Conservation (phyloP, 2,329 filamentous ascomycete genomes). For the Eutypella sp. region DNA sequence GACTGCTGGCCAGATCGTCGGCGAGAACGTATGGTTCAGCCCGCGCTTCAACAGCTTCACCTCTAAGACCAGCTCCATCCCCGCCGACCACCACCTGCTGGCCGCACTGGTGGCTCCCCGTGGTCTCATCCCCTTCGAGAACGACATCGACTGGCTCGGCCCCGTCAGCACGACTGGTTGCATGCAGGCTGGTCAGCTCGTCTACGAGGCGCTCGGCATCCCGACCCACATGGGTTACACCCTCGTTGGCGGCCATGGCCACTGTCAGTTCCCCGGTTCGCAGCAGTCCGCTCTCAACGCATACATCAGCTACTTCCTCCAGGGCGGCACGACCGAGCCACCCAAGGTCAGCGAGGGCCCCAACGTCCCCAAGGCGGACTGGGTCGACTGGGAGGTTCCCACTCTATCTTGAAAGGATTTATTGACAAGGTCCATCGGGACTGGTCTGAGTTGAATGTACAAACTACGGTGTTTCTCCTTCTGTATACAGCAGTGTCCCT, state of each 20-base stretch:
- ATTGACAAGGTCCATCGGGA: not conserved
- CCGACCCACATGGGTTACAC: conserved; percentile 54
- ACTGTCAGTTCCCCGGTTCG: conserved; percentile 50
- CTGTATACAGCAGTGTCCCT: not conserved
- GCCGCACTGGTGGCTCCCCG: conserved; percentile 52
- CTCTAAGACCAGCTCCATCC: conserved; percentile 39
- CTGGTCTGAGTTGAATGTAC: conserved; percentile 2
- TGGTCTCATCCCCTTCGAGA: conserved; percentile 51
- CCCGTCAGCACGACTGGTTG: conserved; percentile 51
- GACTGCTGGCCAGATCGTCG: conserved; percentile 52
- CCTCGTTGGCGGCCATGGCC: conserved; percentile 47
- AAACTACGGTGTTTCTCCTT: not conserved
- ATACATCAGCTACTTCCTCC: conserved; percentile 52
- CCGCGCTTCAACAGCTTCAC: conserved; percentile 48
- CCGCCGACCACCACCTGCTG: conserved; percentile 55
- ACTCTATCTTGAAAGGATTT: conserved; percentile 23
- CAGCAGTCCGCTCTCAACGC: conserved; percentile 47
- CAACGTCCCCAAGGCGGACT: conserved; percentile 32
- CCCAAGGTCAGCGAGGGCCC: conserved; percentile 33
- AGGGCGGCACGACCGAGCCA: conserved; percentile 30
- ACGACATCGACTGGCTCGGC: conserved; percentile 55
- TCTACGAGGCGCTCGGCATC: conserved; percentile 50
- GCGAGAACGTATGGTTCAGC: conserved; percentile 61
- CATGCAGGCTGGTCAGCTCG: conserved; percentile 49
- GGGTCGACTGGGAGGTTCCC: conserved; percentile 38